phyloP scores from a whole-genome alignment of 176 grass and related monocot genomes.

The Saccharum officinarum region DNA sequence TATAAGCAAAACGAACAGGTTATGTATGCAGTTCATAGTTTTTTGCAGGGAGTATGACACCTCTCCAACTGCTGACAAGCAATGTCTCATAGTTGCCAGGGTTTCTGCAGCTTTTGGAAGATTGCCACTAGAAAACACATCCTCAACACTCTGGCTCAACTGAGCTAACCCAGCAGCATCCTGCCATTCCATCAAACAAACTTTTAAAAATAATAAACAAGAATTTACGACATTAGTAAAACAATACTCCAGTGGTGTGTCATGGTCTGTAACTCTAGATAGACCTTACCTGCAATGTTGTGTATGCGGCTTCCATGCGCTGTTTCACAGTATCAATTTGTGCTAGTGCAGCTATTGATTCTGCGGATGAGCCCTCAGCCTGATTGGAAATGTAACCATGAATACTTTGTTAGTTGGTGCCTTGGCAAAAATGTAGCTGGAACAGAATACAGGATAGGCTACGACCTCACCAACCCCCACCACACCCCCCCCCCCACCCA shows the following conservation, averaged over 20 bases:
- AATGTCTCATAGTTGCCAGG: constrained; percentile 98
- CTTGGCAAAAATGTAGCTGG: constrained; percentile 2
- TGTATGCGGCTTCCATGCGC: constrained; percentile 93
- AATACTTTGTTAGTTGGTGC: constrained; percentile 5
- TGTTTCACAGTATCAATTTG: constrained; percentile 92
- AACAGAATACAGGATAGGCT: not conserved
- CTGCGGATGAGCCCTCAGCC: constrained; percentile 96
- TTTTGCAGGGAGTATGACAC: constrained; percentile 25
- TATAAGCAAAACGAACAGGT: constrained; percentile 22
- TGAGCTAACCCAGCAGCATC: constrained; percentile 96
- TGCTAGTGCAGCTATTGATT: constrained; percentile 90
- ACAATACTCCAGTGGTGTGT: constrained; percentile 11
- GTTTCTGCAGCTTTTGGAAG: constrained; percentile 95
- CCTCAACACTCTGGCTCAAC: constrained; percentile 94
- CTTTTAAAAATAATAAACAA: constrained; percentile 25
- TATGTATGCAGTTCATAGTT: not conserved
- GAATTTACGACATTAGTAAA: constrained; percentile 7
- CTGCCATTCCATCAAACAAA: constrained; percentile 43
- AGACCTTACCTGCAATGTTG: constrained; percentile 79
- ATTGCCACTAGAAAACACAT: constrained; percentile 99
- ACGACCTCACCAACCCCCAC: too few relatives aligned
- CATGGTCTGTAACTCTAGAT: not conserved
- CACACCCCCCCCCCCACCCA: too few relatives aligned
- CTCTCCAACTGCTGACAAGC: constrained; percentile 99
- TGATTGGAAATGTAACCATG: constrained; percentile 39